Base-by-base conservation (phyloP, 2,329 filamentous ascomycete genomes). In the Scedosporium boydii region DNA sequence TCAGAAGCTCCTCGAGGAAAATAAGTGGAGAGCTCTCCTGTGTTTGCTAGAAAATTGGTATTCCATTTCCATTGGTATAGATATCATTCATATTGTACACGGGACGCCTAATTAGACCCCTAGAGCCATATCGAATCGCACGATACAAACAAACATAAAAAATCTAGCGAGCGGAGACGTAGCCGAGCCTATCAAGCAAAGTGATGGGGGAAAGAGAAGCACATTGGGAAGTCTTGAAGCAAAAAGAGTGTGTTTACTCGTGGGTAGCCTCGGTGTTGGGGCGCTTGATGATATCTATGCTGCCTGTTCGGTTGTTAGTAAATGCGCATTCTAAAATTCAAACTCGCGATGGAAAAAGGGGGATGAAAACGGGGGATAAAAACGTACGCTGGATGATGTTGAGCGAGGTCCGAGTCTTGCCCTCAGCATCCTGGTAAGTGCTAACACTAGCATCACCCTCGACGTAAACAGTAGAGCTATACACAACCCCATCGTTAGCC, bases 331-430 rank as follows among this genome's bases (percentile, higher is more conserved):
- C 12, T 9, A 26, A 26, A 9, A 38, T 16, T 6, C 6, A 9
- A 9, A 51, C 23, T 2, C 9, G 14, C n/a, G 16, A 58, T 57
- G 18, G 10, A 10, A 62, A 51, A 7, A n/a, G 44, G 38, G 64
- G 41, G 51, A 48, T 46, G 27, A n/a, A 23, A n/a, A n/a, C 3
- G 44, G 38, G 64, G 41, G 51, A 48, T 46, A 29, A n/a, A 23
- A 23, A 81, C 90, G 71, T 86, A 96, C 93, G 87, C 78, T 96
- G 91, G 59, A 88, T 75, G 69, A 98, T 80, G 75, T 80, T 93
- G 70, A 97, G 73, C 59, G 77, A 71, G 62, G 75, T 83, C 67
- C 80, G 81, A 69, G 78, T 83, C 75, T 87, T 87, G 73, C 90
- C 90, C 57, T 95, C 89, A 63, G 78, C 73, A 68, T 89, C 87